Conservation (phyloP, 176 grass and related monocot species). For the Secale cereale region DNA sequence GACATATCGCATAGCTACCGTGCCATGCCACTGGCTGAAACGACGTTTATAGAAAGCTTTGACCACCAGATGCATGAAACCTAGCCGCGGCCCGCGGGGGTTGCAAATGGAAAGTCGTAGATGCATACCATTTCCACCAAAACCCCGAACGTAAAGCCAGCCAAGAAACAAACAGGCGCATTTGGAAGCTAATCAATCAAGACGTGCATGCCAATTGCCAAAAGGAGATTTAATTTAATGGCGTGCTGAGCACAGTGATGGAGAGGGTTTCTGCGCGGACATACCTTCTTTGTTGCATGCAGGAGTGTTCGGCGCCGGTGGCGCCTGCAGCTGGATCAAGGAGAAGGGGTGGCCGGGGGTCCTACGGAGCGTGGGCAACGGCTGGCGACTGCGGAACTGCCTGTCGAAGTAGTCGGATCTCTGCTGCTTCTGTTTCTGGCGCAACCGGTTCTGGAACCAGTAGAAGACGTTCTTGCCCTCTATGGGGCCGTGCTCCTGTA, state of each 20-base stretch:
- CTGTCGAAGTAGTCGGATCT: constrained; percentile 70
- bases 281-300: constrained; percentile 14
- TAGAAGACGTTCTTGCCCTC: constrained; percentile 97
- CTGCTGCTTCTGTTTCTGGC: constrained; percentile 81
- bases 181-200: background rate
- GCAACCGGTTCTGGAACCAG: constrained; percentile 87
- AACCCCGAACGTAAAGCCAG: background rate
- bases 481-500: constrained; percentile 64
- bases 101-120: background rate
- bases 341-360: background rate
- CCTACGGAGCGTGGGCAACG: constrained; percentile 10
- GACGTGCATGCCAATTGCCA: background rate
- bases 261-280: background rate
- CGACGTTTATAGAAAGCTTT: background rate
- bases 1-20: too few species aligned
- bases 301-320: too few species aligned
- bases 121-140: background rate
- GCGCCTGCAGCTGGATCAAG: too few species aligned
- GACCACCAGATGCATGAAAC: background rate
- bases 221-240: background rate
- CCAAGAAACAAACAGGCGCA: background rate
- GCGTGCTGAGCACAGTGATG: background rate
- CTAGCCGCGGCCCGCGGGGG: too few species aligned
- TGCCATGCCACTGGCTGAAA: too few species aligned
- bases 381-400: constrained; percentile 42